Base-by-base conservation (phyloP, 1,284 basidiomycete genomes). In the Heterobasidion irregulare region DNA sequence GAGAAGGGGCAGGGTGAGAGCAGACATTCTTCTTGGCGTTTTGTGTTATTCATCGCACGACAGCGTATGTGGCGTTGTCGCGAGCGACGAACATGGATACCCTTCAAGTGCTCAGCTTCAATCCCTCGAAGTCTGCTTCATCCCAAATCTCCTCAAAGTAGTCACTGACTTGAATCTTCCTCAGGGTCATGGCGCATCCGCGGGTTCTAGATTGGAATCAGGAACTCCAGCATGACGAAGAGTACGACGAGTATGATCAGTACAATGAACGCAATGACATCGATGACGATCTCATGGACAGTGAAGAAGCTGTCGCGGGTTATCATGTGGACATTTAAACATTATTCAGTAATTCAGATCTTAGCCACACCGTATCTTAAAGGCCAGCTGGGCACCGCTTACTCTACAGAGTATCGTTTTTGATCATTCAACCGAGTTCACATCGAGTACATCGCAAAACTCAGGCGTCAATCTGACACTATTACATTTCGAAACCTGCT, bases 1-100 rank as follows among this genome's bases (percentile, higher is more conserved):
- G 92, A 94, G 69, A 90, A 86, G 61, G 92, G 92, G 18, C 84
- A 87, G 78, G 82, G 83, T 82, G 46, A 48, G 66, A 34, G 18
- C 8, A 19, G 12, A 12, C 6, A 6, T 53, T 43, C 10, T 19
- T 16, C 10, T 16, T 1, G 12, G 8, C 33, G 43, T 33, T 6
- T 34, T 36, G 15, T 10, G 12, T 10, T n/a, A 50, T 34, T 18
- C 48, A 26, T 36, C 32, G 5, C 13, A 32, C 63, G 38, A 7
- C 72, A 74, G 82, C 82, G 3, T 86, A 87, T 63, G 84, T 86
- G 13, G 85, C 84, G 0, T 70, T 88, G 7, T 84, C 83, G 8
- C 79, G 86, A 55, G 86, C 86, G 2, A 86, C 83, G 0, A 79
- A 75, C 16, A 69, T 88, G 56, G 79, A 86, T 38, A 78, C 79